These are phyloP conservation scores for Dothiorella sarmentorum DNA, from an alignment of 2,329 filamentous ascomycete genomes.

Conservation along the genomic window DNA sequence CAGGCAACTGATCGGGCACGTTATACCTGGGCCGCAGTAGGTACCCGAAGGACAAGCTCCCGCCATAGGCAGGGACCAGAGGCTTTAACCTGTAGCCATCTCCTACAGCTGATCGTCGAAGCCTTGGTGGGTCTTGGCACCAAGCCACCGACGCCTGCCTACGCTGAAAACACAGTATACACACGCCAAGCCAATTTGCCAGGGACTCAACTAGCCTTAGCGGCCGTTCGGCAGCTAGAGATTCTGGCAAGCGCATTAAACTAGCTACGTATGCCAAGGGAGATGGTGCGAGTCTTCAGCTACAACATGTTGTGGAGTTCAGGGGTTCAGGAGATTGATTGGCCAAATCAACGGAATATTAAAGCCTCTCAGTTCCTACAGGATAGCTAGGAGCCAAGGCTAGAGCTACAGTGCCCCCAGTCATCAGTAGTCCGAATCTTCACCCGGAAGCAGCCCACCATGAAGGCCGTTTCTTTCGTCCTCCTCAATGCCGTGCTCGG, in stretches of 20 bases:
- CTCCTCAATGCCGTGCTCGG: neutral
- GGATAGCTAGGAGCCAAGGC: neutral
- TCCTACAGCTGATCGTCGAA: neutral
- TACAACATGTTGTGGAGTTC: neutral
- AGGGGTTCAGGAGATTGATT: conserved; percentile 1
- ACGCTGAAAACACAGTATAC: neutral
- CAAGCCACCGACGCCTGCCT: neutral
- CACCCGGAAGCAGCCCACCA: neutral
- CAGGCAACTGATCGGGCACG: neutral
- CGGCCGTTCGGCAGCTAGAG: neutral
- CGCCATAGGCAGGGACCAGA: neutral
- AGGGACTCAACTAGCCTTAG: neutral
- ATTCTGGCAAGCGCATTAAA: no score
- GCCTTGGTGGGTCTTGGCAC: neutral
- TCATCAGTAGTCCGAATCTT: neutral
- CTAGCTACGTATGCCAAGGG: neutral
- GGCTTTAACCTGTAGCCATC: neutral
- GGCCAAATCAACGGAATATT: neutral
- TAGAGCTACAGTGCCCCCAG: neutral
- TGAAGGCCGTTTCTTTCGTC: neutral
- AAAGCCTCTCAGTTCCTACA: neutral
- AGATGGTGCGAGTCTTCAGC: neutral
- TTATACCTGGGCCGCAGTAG: neutral
- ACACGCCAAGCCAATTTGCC: neutral
- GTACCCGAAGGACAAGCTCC: neutral